phyloP scores from a whole-genome alignment of 768 basidiomycete genomes.

The Infundibulicybe gibba region DNA sequence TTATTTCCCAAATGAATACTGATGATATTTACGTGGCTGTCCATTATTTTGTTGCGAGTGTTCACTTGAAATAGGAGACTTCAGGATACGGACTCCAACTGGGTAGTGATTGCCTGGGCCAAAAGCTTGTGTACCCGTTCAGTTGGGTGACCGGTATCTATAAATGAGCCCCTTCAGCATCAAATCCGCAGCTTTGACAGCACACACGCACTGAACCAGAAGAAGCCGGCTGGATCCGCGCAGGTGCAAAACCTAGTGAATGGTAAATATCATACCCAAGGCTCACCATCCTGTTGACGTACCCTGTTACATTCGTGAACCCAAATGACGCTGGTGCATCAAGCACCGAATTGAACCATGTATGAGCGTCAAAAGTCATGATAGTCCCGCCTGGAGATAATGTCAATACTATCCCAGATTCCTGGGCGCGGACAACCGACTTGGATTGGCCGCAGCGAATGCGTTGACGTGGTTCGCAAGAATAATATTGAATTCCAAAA shows the following conservation, averaged over 20 bases:
- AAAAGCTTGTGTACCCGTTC: conserved; percentile 42
- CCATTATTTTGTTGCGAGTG: conserved; percentile 1
- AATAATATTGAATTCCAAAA: conserved; percentile 37
- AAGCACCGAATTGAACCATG: conserved; percentile 44
- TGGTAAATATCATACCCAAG: not conserved
- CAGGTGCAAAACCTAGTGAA: conserved; percentile 45
- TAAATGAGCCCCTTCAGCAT: not conserved
- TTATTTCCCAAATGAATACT: not conserved
- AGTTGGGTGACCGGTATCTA: conserved; percentile 50
- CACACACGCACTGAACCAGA: conserved; percentile 47
- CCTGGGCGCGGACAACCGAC: conserved; percentile 8
- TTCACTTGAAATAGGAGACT: not conserved
- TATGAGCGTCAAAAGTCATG: conserved; percentile 47
- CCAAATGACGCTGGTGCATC: conserved; percentile 36
- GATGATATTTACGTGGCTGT: not conserved
- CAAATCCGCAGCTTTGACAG: not conserved
- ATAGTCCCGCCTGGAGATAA: conserved; percentile 27
- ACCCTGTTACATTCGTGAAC: conserved; percentile 49
- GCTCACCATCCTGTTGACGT: conserved; percentile 3
- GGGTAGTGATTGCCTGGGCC: conserved; percentile 36
- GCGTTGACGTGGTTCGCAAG: conserved; percentile 28
- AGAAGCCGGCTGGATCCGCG: conserved; percentile 36
- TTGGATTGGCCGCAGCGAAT: conserved; percentile 34
- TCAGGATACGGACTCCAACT: conserved; percentile 16
- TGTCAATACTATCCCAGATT: not conserved